Conservation (phyloP, 2,329 filamentous ascomycete genomes). For the Hypomyces rosellus region DNA sequence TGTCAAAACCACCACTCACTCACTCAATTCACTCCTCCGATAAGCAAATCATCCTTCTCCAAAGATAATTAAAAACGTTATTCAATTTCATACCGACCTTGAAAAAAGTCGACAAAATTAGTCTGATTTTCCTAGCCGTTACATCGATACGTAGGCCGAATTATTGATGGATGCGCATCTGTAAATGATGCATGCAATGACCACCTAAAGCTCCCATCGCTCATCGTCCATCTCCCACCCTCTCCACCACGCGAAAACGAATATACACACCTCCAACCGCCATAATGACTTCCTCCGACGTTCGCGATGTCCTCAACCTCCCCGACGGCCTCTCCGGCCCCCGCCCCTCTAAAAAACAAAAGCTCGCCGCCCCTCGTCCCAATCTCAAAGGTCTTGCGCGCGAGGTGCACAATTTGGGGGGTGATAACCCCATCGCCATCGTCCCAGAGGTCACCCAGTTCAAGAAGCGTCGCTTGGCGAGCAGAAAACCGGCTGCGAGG, state of each 20-base stretch:
- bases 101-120: not conserved
- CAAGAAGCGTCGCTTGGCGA: slow-evolving; percentile 52
- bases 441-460: slow-evolving; percentile 54
- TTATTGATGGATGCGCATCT: no score
- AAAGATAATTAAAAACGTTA: no score
- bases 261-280: not conserved
- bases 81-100: no score
- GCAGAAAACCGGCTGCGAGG: slow-evolving; percentile 47
- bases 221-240: not conserved
- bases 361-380: slow-evolving; percentile 52
- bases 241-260: not conserved
- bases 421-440: slow-evolving; percentile 61
- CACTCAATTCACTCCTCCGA: no score
- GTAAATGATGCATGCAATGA: slow-evolving; percentile 2
- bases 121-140: no score
- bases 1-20: no score
- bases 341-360: slow-evolving; percentile 69
- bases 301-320: slow-evolving; percentile 83
- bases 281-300: slow-evolving; percentile 68
- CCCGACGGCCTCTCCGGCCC: slow-evolving; percentile 48
- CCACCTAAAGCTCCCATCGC: not conserved
- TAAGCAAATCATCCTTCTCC: no score
- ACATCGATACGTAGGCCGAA: no score
- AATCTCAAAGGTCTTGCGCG: slow-evolving; percentile 59
- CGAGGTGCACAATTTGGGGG: slow-evolving; percentile 59